A percentile compares a stretch with the other conserved stretches of the same genome.
phyloP scores from a whole-genome alignment of 2,329 filamentous ascomycete species.

The Cordyceps tenuipes region DNA sequence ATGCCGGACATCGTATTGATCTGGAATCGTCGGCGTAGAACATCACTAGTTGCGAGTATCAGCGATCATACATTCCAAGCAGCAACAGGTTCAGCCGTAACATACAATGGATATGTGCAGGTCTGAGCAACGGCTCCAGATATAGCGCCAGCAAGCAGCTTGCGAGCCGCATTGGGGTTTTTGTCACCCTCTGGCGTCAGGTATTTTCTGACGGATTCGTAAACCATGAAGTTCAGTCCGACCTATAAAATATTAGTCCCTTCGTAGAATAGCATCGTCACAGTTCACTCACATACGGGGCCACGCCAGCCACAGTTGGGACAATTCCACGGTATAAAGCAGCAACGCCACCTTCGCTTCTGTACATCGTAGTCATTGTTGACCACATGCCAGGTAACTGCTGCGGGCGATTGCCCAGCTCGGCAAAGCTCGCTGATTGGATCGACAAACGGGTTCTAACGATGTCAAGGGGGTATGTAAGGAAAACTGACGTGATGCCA shows the following conservation, averaged over 20 bases:
- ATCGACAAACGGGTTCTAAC: constrained; percentile 93
- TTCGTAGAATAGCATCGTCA: not conserved
- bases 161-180: constrained; percentile 70
- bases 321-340: constrained; percentile 93
- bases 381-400: constrained; percentile 88
- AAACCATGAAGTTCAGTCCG: constrained; percentile 97
- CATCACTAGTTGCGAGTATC: constrained; percentile 53
- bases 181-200: constrained; percentile 82
- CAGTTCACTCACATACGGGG: constrained; percentile 63
- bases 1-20: constrained; percentile 99
- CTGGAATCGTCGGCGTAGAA: constrained; percentile 87
- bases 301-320: constrained; percentile 89
- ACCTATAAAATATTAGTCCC: constrained; percentile 45
- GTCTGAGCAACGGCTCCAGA: constrained; percentile 97
- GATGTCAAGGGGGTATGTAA: constrained; percentile 95
- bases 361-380: constrained; percentile 78
- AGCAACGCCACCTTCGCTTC: constrained; percentile 72
- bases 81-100: constrained; percentile 13
- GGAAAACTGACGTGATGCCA: constrained; percentile 89
- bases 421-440: constrained; percentile 91
- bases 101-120: constrained; percentile 96
- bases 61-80: constrained; percentile 1
- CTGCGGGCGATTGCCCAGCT: constrained; percentile 53
- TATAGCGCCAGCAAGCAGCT: constrained; percentile 81
- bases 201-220: constrained; percentile 77